Base-by-base conservation (phyloP, 2,329 filamentous ascomycete species). In the Colletotrichum cereale region DNA sequence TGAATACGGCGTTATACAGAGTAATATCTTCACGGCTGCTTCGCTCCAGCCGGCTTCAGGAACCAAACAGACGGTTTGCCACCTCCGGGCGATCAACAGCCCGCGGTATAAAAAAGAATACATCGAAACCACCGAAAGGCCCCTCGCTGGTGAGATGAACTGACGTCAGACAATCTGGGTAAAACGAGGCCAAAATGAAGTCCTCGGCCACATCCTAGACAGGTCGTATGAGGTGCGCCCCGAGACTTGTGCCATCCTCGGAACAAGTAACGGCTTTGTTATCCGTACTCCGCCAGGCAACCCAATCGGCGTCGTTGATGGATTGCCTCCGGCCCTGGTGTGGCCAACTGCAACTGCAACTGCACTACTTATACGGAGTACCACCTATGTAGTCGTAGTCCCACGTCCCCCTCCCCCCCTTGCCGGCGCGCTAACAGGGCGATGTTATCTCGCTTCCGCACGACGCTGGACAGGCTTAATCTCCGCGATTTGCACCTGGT, bases 401-500 rank as follows among this genome's bases (percentile, higher is more conserved):
- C 38, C 31, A 26, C 38, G 16, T 16, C 8, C 24, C 16, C 64
- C 42, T 34, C 24, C 16, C 64, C 42, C 68, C 68, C 64, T 67
- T 44, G 58, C 52, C 65, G 44, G 24, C 64, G 52, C 68, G 65
- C 68, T 60, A 60, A 48, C 11, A 53, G 36, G 24, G 26, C 42
- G 57, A 58, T 38, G 66, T 68, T 68, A 71, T 71, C 47, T 71
- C 68, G 68, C 68, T 71, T 71, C 65, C 65, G 57, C 52, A 36
- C 65, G 34, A 58, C 58, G 52, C 57, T 71, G 58, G 52, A 38
- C 57, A 58, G 52, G 65, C 53, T 65, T 65, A 71, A 71, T 71
- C 68, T 71, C 68, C 68, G 65, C 58, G 44, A 40, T 68, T 26
- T 58, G 64, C 42, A 57, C n/a, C 50, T 48, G 40, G 63, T 48